Percentiles rank a stretch among this genome's conserved stretches.
Evolutionary conservation across 495 filamentous ascomycete genomes (phyloP).

Genomic region (Neurospora intermedia): DNA sequence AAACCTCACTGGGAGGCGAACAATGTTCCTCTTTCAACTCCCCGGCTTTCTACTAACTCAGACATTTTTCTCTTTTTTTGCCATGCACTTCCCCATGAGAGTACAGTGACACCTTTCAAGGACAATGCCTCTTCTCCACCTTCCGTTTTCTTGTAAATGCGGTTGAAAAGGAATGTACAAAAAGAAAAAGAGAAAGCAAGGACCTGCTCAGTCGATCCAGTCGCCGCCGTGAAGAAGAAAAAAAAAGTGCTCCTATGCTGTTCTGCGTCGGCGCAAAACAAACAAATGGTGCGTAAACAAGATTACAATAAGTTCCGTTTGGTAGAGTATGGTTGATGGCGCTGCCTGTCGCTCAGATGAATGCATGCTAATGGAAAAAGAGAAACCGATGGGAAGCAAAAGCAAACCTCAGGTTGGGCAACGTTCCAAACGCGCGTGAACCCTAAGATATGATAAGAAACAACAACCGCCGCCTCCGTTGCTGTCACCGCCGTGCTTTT

Average conservation of each 20-base stretch:
- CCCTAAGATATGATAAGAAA: background rate
- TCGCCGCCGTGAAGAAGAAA: background rate
- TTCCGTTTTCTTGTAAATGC: background rate
- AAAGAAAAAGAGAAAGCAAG: background rate
- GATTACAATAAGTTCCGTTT: background rate
- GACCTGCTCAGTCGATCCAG: background rate
- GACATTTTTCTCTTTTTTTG: background rate
- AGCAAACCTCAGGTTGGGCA: background rate
- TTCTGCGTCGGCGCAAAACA: background rate
- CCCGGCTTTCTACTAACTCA: background rate
- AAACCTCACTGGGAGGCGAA: background rate
- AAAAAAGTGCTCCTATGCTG: background rate
- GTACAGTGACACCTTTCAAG: background rate
- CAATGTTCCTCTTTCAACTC: background rate
- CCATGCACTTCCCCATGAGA: background rate
- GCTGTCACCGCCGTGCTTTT: background rate
- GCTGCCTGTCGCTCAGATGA: background rate
- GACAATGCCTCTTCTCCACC: background rate
- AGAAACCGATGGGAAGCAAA: background rate
- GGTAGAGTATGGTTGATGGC: background rate
- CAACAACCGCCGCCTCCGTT: background rate
- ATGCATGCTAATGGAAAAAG: background rate
- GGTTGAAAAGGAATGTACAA: background rate
- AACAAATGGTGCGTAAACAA: background rate
- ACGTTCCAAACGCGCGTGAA: background rate